These are phyloP conservation scores for Beverwykella pulmonaria DNA, from an alignment of 495 filamentous ascomycete genomes.

Conservation along the genomic window DNA sequence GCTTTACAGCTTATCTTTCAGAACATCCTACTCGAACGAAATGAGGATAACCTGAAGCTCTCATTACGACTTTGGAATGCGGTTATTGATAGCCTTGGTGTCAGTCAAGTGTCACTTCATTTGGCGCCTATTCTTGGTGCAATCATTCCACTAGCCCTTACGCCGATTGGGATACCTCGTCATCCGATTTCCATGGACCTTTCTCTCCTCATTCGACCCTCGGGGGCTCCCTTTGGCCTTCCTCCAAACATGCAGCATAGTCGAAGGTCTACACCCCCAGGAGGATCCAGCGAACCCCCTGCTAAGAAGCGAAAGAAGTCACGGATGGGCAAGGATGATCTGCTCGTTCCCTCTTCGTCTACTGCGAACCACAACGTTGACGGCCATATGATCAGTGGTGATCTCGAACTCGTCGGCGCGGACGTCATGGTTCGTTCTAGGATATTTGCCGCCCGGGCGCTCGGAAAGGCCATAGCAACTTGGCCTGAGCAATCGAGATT, in stretches of 20 bases:
- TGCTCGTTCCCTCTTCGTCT: constrained; percentile 47
- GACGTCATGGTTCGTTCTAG: constrained; percentile 88
- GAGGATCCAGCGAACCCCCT: constrained; percentile 51
- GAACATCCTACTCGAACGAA: constrained; percentile 90
- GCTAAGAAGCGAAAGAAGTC: constrained; percentile 78
- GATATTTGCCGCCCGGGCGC: constrained; percentile 78
- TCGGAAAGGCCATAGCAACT: constrained; percentile 72
- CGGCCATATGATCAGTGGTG: constrained; percentile 95
- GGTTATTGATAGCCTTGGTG: constrained; percentile 63
- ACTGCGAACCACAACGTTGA: constrained; percentile 83
- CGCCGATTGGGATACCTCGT: constrained; percentile 87
- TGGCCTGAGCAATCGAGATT: constrained; percentile 53
- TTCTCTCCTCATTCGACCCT: constrained; percentile 86
- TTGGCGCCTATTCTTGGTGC: constrained; percentile 72
- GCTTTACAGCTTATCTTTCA: constrained; percentile 88
- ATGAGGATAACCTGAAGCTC: constrained; percentile 72
- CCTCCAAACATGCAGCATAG: constrained; percentile 28
- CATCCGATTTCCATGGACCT: constrained; percentile 89
- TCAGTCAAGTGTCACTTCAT: constrained; percentile 14
- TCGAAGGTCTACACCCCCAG: constrained; percentile 65
- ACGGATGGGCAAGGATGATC: constrained; percentile 71
- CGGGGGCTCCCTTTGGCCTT: constrained; percentile 74
- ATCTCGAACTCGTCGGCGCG: constrained; percentile 88
- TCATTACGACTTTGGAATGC: constrained; percentile 88
- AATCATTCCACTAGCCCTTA: constrained; percentile 76